Conservation (phyloP, 2,329 filamentous ascomycete species). For the Claviceps quebecensis region DNA sequence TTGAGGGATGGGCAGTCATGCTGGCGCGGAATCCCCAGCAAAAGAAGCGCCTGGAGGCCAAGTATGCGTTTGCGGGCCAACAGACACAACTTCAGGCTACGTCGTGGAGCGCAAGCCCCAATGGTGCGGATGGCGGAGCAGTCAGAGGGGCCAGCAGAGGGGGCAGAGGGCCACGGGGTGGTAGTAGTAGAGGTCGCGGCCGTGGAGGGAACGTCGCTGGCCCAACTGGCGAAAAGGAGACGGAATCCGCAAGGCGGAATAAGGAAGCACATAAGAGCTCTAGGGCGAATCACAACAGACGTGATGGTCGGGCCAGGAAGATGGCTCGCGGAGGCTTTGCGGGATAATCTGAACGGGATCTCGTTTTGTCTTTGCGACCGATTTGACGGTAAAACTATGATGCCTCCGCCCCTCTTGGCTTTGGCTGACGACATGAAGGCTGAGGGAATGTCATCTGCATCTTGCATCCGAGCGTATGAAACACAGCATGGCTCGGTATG, state of each 20-base stretch:
- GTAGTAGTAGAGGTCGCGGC: slow-evolving; percentile 27
- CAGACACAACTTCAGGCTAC: slow-evolving; percentile 54
- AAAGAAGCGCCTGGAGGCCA: slow-evolving; percentile 55
- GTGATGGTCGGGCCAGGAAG: slow-evolving; percentile 54
- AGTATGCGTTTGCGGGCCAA: slow-evolving; percentile 51
- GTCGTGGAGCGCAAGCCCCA: slow-evolving; percentile 44
- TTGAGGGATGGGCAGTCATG: slow-evolving; percentile 93
- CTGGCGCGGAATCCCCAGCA: slow-evolving; percentile 57
- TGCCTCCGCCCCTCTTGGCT: too few relatives aligned
- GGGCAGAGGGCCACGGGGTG: slow-evolving; percentile 24
- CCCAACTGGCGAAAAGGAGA: slow-evolving; percentile 53
- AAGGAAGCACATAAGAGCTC: slow-evolving; percentile 77
- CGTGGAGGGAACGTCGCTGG: slow-evolving; percentile 49
- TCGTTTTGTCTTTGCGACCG: slow-evolving; percentile 7
- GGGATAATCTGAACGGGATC: slow-evolving; percentile 13
- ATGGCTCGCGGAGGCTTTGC: slow-evolving; percentile 40
- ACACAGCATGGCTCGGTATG: too few relatives aligned
- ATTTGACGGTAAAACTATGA: too few relatives aligned
- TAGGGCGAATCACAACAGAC: slow-evolving; percentile 73
- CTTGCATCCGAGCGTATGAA: too few relatives aligned
- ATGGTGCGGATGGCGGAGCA: slow-evolving; percentile 33
- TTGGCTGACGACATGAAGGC: too few relatives aligned
- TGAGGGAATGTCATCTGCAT: too few relatives aligned
- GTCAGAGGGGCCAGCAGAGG: slow-evolving; percentile 17
- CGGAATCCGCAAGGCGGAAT: slow-evolving; percentile 52